Evolutionary conservation across 192 early-diverging fungal genomes (phyloP), one percentile per base, ranked within the genome.

Genomic region (Entophlyctis helioformis): DNA sequence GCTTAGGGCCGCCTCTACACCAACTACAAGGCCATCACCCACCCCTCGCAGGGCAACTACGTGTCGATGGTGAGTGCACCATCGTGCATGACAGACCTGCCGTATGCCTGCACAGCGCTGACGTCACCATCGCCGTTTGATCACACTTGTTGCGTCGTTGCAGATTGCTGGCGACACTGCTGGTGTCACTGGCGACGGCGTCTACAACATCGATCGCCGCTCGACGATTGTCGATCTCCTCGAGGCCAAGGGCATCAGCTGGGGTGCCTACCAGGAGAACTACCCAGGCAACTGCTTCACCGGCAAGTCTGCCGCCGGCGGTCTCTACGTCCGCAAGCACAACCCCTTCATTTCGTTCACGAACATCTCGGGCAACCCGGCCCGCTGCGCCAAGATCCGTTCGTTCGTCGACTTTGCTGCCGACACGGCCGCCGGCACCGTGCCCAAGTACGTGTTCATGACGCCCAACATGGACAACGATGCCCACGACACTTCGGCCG

Each of bases 1-100:
- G n/a, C n/a, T n/a, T n/a, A 77, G 38, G 78, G 76, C 4, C 49
- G 60, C 26, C 42, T 69, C 11, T 42, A 78, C n/a, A 67, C 70
- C 53, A 72, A 82, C 64, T 80, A 69, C 63, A 33, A 66, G 21
- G 78, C 51, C 28, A 44, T 67, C 34, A 39, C 56, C 22, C 80
- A 82, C 50, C 81, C 81, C 12, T 81, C 77, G 32, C 70, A 86
- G 51, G 79, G 79, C 45, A 86, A 86, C 63, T 86, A 86, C 59
- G 51, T 5, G 16, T n/a, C 37, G 4, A 39, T n/a, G 29, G 29
- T 11, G 6, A 31, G 29, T 31, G 6, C 29, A 31, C 29, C 29
- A 8, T 8, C 29, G 6, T 4, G 4, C 6, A 31, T 31, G n/a
- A n/a, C n/a, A n/a, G n/a, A n/a, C n/a, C n/a, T n/a, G n/a, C n/a